Conservation (phyloP, 495 filamentous ascomycete genomes). For the Hypoxylon perforatum region DNA sequence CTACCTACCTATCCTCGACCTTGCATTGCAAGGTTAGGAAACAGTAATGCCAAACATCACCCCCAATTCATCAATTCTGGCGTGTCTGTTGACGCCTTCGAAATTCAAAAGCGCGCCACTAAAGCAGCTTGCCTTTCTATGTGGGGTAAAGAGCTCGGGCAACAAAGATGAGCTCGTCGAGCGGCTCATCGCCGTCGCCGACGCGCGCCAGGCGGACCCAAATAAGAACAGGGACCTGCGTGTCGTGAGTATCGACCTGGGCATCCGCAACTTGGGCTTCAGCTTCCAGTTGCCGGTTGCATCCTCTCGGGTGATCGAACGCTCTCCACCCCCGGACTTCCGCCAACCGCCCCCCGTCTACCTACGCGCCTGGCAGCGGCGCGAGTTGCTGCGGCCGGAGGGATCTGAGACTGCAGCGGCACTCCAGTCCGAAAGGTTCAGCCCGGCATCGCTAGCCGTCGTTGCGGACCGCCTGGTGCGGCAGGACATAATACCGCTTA, state of each 20-base stretch:
- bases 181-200: constrained; percentile 21
- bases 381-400: constrained; percentile 43
- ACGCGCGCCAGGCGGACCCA: constrained; percentile 4
- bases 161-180: constrained; percentile 33
- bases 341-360: constrained; percentile 30
- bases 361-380: constrained; percentile 48
- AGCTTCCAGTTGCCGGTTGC: constrained; percentile 65
- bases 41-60: neutral
- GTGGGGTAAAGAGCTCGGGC: constrained; percentile 34
- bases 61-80: constrained; percentile 20
- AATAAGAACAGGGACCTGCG: constrained; percentile 27
- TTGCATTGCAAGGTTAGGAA: no score
- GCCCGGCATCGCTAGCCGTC: constrained; percentile 65
- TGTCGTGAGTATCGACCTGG: constrained; percentile 88
- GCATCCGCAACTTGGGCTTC: constrained; percentile 85
- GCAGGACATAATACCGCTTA: constrained; percentile 52
- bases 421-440: constrained; percentile 58
- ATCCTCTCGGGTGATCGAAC: constrained; percentile 19
- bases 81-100: constrained; percentile 6
- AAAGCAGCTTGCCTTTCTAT: constrained; percentile 35
- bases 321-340: constrained; percentile 25
- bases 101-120: constrained; percentile 24
- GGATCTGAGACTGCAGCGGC: neutral
- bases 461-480: constrained; percentile 72
- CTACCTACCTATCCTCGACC: no score